phyloP scores from a whole-genome alignment of 768 basidiomycete genomes.

The Boletus fagicola region DNA sequence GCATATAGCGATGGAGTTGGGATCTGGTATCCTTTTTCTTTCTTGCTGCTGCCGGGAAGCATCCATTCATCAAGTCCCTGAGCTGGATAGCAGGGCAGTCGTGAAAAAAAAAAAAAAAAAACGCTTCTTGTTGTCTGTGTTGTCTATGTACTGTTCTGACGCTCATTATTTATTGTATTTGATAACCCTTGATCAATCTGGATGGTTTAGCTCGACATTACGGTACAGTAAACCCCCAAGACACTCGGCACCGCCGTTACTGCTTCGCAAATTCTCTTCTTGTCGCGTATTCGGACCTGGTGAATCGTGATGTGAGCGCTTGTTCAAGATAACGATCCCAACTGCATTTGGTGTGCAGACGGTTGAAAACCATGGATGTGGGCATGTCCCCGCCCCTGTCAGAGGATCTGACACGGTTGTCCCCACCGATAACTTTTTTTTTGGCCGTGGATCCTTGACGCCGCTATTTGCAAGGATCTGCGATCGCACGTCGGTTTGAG shows the following conservation, averaged over 20 bases:
- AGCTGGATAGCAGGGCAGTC: neutral
- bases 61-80: neutral
- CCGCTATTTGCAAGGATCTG: conserved; percentile 11
- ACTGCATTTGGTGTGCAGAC: neutral
- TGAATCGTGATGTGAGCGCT: neutral
- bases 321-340: neutral
- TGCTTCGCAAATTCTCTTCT: conserved; percentile 5
- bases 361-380: too few relatives aligned
- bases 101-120: too few relatives aligned
- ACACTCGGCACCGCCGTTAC: neutral
- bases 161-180: conserved; percentile 3
- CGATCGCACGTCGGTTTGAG: neutral
- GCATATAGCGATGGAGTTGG: conserved; percentile 8
- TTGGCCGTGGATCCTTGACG: neutral
- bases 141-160: conserved; percentile 2
- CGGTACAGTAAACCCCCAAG: neutral
- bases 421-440: neutral
- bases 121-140: neutral
- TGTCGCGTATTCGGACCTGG: neutral
- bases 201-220: neutral
- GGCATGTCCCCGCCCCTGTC: neutral
- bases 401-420: neutral
- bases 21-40: conserved; percentile 3
- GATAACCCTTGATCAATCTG: neutral
- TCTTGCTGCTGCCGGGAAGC: conserved; percentile 4